Conservation (phyloP, 2,329 filamentous ascomycete genomes). For the Cytospora paraplurivora region DNA sequence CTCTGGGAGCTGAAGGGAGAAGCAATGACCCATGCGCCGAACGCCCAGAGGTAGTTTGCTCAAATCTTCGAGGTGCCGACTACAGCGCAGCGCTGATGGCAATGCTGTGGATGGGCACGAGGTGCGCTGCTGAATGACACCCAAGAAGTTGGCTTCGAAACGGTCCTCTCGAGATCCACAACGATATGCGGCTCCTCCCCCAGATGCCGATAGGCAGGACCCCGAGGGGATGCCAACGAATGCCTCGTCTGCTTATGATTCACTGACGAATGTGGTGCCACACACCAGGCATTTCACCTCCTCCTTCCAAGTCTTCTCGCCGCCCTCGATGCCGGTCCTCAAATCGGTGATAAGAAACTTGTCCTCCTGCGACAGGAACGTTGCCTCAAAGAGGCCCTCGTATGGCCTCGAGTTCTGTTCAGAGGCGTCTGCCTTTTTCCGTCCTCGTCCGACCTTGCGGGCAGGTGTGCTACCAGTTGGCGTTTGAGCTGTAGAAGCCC, state of each 20-base stretch:
- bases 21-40: not conserved
- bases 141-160: not conserved
- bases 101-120: not conserved
- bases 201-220: not conserved
- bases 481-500: conserved; percentile 32
- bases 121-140: not conserved
- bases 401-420: conserved; percentile 48
- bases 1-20: not conserved
- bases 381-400: conserved; percentile 54
- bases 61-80: not conserved
- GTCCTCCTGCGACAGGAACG: conserved; percentile 49
- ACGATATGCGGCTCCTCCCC: not conserved
- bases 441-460: conserved; percentile 34
- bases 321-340: conserved; percentile 48
- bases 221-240: not conserved
- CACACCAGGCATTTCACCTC: conserved; percentile 55
- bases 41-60: not conserved
- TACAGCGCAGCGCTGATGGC: not conserved
- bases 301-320: conserved; percentile 57
- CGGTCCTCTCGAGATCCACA: not conserved
- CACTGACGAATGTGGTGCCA: conserved; percentile 46
- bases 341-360: conserved; percentile 56
- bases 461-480: conserved; percentile 31
- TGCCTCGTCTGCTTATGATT: not conserved
- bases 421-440: conserved; percentile 41